Conservation (phyloP, 192 early-diverging fungal species). For the Backusella luteola region DNA sequence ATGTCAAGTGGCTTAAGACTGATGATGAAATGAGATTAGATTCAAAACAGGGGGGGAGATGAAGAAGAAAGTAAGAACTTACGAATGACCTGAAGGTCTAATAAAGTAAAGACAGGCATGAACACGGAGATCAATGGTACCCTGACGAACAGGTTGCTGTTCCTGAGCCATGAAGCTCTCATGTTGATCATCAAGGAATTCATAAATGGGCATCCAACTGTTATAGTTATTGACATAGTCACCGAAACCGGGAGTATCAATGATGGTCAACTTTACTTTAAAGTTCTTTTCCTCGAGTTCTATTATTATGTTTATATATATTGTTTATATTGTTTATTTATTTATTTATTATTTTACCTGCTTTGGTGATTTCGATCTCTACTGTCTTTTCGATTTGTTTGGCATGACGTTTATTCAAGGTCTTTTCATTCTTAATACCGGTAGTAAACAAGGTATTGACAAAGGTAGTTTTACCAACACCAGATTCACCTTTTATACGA, state of each 20-base stretch:
- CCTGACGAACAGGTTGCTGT: slow-evolving; percentile 77
- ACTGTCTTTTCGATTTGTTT: slow-evolving; percentile 95
- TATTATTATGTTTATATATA: too few species aligned
- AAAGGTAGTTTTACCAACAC: slow-evolving; percentile 97
- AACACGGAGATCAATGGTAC: slow-evolving; percentile 89
- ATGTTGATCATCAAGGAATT: slow-evolving; percentile 94
- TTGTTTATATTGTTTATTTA: background rate
- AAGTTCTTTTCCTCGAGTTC: slow-evolving; percentile 96
- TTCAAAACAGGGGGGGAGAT: background rate
- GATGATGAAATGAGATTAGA: slow-evolving; percentile 12
- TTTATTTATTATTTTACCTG: slow-evolving; percentile 53
- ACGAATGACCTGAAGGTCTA: slow-evolving; percentile 91
- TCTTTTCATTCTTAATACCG: slow-evolving; percentile 43
- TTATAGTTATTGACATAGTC: slow-evolving; percentile 97
- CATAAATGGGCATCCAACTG: slow-evolving; percentile 94
- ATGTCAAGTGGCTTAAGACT: slow-evolving; percentile 81
- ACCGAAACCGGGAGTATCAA: slow-evolving; percentile 97
- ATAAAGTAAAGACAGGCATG: slow-evolving; percentile 97
- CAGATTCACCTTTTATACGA: slow-evolving; percentile 58
- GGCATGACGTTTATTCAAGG: slow-evolving; percentile 61
- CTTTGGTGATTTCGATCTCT: slow-evolving; percentile 96
- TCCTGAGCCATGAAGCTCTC: slow-evolving; percentile 90
- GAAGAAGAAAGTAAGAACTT: slow-evolving; percentile 28
- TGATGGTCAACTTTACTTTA: slow-evolving; percentile 87
- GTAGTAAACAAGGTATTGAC: slow-evolving; percentile 96